Base-by-base conservation (phyloP, 352 stramenopile genomes). In the Pythium myriotylum region DNA sequence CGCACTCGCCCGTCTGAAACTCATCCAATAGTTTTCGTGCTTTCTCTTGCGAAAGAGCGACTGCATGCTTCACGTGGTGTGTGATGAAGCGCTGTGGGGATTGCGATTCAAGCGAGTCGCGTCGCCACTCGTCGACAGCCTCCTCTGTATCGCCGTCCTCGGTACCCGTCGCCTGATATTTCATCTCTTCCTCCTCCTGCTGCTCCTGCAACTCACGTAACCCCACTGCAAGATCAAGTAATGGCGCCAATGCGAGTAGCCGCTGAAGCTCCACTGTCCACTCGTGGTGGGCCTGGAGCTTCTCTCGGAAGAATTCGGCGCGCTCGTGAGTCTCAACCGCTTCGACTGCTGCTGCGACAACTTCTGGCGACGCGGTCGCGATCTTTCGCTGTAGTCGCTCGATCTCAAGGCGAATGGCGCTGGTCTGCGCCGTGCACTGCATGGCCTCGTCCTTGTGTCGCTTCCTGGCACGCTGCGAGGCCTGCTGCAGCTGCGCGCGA, bases 201-300 rank as follows among this genome's bases (percentile, higher is more conserved):
- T 49, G 7, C 5, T 62, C 24, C 14, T 41, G 20, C 4, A 24
- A 1, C 42, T 49, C 33, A 19, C 43, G 40, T 20, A 40, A 14
- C 17, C 33, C 23, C 19, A 55, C 3, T 35, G 49, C 69, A 23
- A 68, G 73, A 9, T 82, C 59, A 14, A 88, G 59, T 12, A 91
- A 54, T 17, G 82, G 82, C 24, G 82, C 72, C 7, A 67, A 68
- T 33, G 75, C 74, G 52, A 91, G 76, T 23, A 89, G 58, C 14
- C 65, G 79, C 22, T 67, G 73, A 14, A 89, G 42, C 27, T 68
- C 70, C 23, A 74, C 65, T 24, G 85, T 52, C 82, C 82, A 91
- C 10, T 69, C 46, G 0, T 52, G 27, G 62, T 91, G 82, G 17
- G 84, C 76, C 0, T 64, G 66, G 23, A 91, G 58, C 53, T 88